These are phyloP conservation scores for Solanum hybrid DNA, from an alignment of 305 asterid genomes.

Conservation along the genomic window DNA sequence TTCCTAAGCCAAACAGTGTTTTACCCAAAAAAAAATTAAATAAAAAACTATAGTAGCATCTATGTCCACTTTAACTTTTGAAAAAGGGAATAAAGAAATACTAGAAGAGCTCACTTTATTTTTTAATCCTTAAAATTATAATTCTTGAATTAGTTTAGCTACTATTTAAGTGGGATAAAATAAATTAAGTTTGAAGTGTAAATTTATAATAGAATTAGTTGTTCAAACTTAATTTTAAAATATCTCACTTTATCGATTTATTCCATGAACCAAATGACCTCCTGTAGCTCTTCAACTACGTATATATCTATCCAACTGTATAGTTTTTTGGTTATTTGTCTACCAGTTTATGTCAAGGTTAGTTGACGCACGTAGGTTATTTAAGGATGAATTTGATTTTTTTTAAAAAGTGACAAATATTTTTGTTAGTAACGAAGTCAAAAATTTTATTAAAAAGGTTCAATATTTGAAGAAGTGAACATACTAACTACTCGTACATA, in stretches of 20 bases:
- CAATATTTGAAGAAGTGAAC: background rate
- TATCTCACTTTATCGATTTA: too few species aligned
- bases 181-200: background rate
- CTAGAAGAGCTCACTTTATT: background rate
- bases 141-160: background rate
- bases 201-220: background rate
- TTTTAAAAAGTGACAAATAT: too few species aligned
- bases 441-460: too few species aligned
- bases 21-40: too few species aligned
- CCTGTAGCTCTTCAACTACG: background rate
- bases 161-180: background rate
- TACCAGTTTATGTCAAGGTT: background rate
- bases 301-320: background rate
- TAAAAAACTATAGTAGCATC: background rate
- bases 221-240: background rate
- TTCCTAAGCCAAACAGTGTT: background rate
- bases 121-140: background rate
- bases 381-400: background rate
- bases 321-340: background rate
- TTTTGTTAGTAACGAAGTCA: rapidly evolving
- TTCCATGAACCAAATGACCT: background rate
- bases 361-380: background rate
- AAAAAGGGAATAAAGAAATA: background rate
- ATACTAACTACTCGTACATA: background rate
- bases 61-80: background rate